phyloP scores from a whole-genome alignment of 1,284 basidiomycete species.

The Pascua guehoae region DNA sequence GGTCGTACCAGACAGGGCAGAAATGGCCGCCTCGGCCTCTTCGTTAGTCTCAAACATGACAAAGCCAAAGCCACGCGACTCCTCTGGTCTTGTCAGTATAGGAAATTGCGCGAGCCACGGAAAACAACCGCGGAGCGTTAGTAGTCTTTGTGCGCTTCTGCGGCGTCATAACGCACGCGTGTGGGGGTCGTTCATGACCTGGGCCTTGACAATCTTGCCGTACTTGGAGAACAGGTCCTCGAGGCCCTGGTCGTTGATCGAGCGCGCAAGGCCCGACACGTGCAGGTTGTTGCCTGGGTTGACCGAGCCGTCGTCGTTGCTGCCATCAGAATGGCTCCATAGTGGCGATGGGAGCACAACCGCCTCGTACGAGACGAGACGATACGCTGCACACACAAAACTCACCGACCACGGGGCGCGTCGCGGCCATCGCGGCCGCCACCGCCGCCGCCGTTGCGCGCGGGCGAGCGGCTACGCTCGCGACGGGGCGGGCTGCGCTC shows the following conservation, averaged over 20 bases:
- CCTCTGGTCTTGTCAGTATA: slow-evolving; percentile 47
- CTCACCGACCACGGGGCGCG: slow-evolving; percentile 21
- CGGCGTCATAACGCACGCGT: slow-evolving; percentile 54
- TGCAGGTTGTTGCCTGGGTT: slow-evolving; percentile 98
- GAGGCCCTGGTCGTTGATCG: slow-evolving; percentile 78
- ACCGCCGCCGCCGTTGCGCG: slow-evolving; percentile 32
- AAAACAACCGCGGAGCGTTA: background rate
- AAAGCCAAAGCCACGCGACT: slow-evolving; percentile 96
- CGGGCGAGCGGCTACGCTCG: slow-evolving; percentile 29
- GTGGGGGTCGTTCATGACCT: slow-evolving; percentile 96
- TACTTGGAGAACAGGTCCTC: slow-evolving; percentile 83
- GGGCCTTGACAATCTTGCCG: slow-evolving; percentile 78
- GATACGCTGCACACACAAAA: too few species aligned
- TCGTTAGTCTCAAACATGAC: slow-evolving; percentile 86
- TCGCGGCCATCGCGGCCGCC: slow-evolving; percentile 11
- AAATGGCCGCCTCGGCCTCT: slow-evolving; percentile 85
- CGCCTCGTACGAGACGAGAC: too few species aligned
- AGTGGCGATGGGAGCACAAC: background rate
- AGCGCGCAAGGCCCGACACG: slow-evolving; percentile 78
- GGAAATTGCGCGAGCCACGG: too few species aligned
- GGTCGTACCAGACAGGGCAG: slow-evolving; percentile 74
- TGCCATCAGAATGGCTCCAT: background rate
- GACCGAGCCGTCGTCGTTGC: slow-evolving; percentile 50
- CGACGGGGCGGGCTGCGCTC: slow-evolving; percentile 15
- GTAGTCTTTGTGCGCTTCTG: background rate